phyloP scores from a whole-genome alignment of 202 grass and related monocot species.

The Miscanthus sacchariflorus region DNA sequence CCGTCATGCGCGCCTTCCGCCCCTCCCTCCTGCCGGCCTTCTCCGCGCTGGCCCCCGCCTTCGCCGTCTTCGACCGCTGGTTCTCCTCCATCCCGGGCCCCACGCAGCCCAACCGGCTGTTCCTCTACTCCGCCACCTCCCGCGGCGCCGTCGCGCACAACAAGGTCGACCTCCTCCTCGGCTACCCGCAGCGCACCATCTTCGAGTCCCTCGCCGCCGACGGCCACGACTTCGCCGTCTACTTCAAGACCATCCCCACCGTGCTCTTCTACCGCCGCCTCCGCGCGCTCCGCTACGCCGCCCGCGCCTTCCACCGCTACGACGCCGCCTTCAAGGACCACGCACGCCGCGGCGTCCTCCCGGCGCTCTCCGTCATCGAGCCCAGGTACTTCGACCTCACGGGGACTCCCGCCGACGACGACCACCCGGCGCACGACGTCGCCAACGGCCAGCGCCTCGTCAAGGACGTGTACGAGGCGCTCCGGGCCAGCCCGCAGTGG shows the following conservation, averaged over 20 bases:
- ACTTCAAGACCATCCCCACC: constrained; percentile 93
- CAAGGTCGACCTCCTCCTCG: constrained; percentile 73
- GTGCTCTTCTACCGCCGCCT: constrained; percentile 85
- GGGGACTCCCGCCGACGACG: constrained; percentile 74
- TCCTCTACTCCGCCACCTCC: constrained; percentile 96
- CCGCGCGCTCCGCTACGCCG: constrained; percentile 60
- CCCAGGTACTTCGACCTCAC: constrained; percentile 86
- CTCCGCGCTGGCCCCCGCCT: constrained; percentile 64
- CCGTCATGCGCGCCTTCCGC: constrained; percentile 88
- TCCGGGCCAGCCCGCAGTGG: constrained; percentile 85
- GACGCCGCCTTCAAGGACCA: constrained; percentile 58
- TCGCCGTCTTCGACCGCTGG: constrained; percentile 95
- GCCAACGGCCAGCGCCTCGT: constrained; percentile 80
- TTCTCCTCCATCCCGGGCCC: constrained; percentile 95
- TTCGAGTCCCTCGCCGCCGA: constrained; percentile 86
- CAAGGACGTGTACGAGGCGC: constrained; percentile 91
- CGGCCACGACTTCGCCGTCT: constrained; percentile 62
- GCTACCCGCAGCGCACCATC: constrained; percentile 93
- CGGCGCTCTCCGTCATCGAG: constrained; percentile 77
- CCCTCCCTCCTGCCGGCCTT: constrained; percentile 74
- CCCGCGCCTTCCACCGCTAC: constrained; percentile 64
- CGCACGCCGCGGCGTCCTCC: constrained; percentile 55
- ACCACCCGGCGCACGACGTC: constrained; percentile 96
- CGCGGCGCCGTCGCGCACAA: constrained; percentile 82
- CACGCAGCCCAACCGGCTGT: constrained; percentile 91